Evolutionary conservation across 2,329 filamentous ascomycete genomes (phyloP), one percentile per base, ranked within the genome.

Genomic region (Chrysosporium keratinophilum): DNA sequence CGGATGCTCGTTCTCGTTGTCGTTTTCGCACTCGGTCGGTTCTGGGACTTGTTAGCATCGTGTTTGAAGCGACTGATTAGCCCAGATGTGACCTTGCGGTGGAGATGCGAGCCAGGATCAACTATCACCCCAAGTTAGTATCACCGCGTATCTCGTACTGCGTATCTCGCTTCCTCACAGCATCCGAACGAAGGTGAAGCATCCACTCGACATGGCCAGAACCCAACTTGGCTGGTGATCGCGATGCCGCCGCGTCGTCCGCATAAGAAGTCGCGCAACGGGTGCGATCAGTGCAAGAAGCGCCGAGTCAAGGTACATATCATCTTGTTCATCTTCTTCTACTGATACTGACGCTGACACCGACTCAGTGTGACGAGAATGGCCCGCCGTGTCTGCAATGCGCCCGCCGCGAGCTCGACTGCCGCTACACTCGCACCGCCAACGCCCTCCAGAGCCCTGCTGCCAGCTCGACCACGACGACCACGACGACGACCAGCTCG

Each of bases 181-280:
- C n/a, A n/a, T n/a, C n/a, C n/a, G n/a, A n/a, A n/a, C n/a, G n/a
- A n/a, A n/a, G n/a, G n/a, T n/a, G n/a, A n/a, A n/a, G n/a, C n/a
- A n/a, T n/a, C n/a, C n/a, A n/a, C n/a, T n/a, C n/a, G n/a, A n/a
- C n/a, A n/a, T n/a, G n/a, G n/a, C n/a, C n/a, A n/a, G n/a, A n/a
- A n/a, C n/a, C n/a, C n/a, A n/a, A n/a, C n/a, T n/a, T 37, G 10
- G 35, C 35, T 37, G 35, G 11, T 37, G 35, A 35, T 35, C 28
- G n/a, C 41, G 17, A 71, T 71, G 66, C 61, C 68, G 54, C 67
- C 68, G 50, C 64, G 70, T 50, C 66, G 68, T 56, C 61, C 69
- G 23, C 70, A 73, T 62, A 70, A 65, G 19, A 73, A 73, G 60
- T 72, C 70, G 14, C 69, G 70, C 42, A 65, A 68, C 60, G 70